These are phyloP conservation scores for Solanum dulcamara DNA, from an alignment of 257 asterid species.

Conservation along the genomic window DNA sequence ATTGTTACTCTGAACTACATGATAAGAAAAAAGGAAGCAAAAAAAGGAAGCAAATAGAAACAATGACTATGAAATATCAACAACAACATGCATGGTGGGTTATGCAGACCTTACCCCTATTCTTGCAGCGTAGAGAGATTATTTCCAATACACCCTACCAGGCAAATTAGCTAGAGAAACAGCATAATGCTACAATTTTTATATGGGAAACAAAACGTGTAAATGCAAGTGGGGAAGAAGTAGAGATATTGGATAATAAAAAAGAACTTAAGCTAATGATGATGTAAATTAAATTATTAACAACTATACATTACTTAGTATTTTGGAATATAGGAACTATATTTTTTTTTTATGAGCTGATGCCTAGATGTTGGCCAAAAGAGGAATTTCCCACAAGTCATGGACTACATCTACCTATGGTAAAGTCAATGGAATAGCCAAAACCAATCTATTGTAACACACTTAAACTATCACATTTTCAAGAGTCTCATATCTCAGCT, in stretches of 20 bases:
- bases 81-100: neutral
- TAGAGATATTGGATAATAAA: too few species aligned
- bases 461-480: neutral
- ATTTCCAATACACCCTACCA: neutral
- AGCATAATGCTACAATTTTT: neutral
- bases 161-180: neutral
- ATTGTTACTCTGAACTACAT: too few species aligned
- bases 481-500: neutral
- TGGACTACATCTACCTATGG: neutral
- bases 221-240: too few species aligned
- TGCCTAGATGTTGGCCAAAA: neutral
- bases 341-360: too few species aligned
- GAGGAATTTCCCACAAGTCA: neutral
- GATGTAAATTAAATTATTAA: neutral
- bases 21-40: neutral
- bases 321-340: neutral
- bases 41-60: neutral
- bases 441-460: neutral
- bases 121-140: neutral
- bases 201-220: neutral
- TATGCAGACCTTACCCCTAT: neutral
- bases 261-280: neutral
- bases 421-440: neutral
- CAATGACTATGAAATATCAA: neutral
- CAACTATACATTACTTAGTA: neutral